phyloP scores from a whole-genome alignment of 805 yeast species.

The Nakazawaea molendinolei region DNA sequence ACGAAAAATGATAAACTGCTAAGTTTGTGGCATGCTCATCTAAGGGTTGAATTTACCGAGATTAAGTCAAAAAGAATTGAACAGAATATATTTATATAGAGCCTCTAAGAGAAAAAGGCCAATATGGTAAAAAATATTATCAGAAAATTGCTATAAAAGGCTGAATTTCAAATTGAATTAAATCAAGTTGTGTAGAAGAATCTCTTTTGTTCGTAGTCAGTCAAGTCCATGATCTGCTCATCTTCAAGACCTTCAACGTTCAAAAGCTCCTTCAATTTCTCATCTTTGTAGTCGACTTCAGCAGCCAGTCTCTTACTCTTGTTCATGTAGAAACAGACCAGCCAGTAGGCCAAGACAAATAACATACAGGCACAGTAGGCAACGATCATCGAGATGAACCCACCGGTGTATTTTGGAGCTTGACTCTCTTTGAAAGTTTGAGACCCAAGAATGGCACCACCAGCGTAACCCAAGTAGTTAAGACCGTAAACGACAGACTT shows the following conservation, averaged over 20 bases:
- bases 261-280: constrained; percentile 8
- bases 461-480: constrained; percentile 28
- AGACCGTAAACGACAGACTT: constrained; percentile 30
- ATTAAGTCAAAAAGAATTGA: too few relatives aligned
- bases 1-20: too few relatives aligned
- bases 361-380: constrained; percentile 34
- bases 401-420: constrained; percentile 36
- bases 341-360: constrained; percentile 28
- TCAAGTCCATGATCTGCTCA: constrained; percentile 30
- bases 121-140: too few relatives aligned
- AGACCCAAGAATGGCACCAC: constrained; percentile 41
- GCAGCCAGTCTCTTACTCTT: constrained; percentile 17
- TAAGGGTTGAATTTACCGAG: too few relatives aligned
- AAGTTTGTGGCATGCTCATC: too few relatives aligned
- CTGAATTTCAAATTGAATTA: too few relatives aligned
- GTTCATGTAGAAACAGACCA: constrained; percentile 27
- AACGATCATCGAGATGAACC: constrained; percentile 36
- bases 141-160: too few relatives aligned
- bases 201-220: constrained; percentile 30
- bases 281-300: constrained; percentile 13
- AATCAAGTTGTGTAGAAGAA: constrained; percentile 28
- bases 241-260: constrained; percentile 22
- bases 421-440: constrained; percentile 37
- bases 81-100: too few relatives aligned
- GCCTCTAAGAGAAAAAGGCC: too few relatives aligned